Evolutionary conservation across 2,329 filamentous ascomycete species (phyloP), one percentile per base, ranked within the genome.

Genomic region (Exserohilum turcica): DNA sequence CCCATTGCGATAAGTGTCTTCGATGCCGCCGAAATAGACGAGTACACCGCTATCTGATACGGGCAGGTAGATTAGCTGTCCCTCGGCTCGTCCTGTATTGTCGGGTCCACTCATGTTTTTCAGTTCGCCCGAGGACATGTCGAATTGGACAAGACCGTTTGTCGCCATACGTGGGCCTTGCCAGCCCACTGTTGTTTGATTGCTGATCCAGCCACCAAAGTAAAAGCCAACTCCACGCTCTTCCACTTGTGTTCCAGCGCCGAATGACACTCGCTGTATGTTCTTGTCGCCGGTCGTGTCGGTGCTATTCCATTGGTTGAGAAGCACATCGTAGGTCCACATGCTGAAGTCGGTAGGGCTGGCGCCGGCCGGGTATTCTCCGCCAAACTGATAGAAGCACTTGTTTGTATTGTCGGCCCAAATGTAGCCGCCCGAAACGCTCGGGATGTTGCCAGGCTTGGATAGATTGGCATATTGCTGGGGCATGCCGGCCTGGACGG

Each of bases 321-420:
- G 73, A 29, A 85, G 61, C 5, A 81, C 76, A 59, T 88, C 85
- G 70, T 85, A 88, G 5, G 77, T 75, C 72, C 82, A 85, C 24
- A 87, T 78, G 18, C 72, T 72, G 48, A 82, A 81, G 0, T 77
- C 66, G 32, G 76, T 72, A 0, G 83, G 81, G 2, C 75, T 58
- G 36, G 33, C 56, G 5, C 64, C 60, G 10, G 54, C 40, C 32
- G 64, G 65, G 52, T 80, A 83, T 57, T 86, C 82, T 39, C 86
- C 86, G 9, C 85, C 86, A 62, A 82, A 88, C 2, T 85, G 75
- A 65, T 86, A 87, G 43, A 88, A 79, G 37, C 80, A 77, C 65
- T 86, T 86, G 72, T 88, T 88, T 33, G 84, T 77, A 21, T 80
- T 75, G 65, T 88, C 86, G 6, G 79, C 76, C 85, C 85, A 88